Conservation (phyloP, 768 basidiomycete genomes). For the Cytidiella melzeri region DNA sequence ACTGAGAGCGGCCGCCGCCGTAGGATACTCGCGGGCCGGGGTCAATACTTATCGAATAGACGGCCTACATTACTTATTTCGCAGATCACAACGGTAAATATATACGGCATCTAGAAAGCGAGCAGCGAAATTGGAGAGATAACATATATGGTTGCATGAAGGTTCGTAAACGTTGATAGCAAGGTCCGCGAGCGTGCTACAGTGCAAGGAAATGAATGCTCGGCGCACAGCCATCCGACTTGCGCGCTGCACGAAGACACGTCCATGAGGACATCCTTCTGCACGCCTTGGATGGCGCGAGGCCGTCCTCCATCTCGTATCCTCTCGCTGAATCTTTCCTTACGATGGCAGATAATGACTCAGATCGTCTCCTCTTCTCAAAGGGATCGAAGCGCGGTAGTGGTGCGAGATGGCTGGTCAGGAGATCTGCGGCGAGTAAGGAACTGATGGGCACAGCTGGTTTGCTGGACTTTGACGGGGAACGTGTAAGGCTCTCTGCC, state of each 20-base stretch:
- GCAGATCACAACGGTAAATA: no score
- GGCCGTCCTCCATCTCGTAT: not conserved
- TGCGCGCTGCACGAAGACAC: not conserved
- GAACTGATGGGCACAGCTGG: not conserved
- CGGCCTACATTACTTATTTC: no score
- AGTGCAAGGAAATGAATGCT: not conserved
- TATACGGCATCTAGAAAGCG: no score
- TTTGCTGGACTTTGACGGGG: not conserved
- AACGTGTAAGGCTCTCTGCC: not conserved
- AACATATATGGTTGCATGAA: no score
- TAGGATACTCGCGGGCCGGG: no score
- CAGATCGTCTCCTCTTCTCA: constrained; percentile 19
- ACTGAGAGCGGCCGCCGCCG: no score
- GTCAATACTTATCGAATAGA: no score
- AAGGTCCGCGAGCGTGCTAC: no score
- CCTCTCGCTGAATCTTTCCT: constrained; percentile 5
- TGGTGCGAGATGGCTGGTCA: constrained; percentile 14
- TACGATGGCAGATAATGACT: constrained; percentile 22
- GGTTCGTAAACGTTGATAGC: no score
- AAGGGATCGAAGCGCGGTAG: constrained; percentile 25
- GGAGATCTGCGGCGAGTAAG: not conserved
- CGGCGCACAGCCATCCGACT: not conserved
- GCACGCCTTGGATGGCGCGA: not conserved
- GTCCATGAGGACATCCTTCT: not conserved
- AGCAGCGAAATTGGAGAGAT: no score